phyloP scores from a whole-genome alignment of 805 yeast species.

The Sporopachydermia lactativora region DNA sequence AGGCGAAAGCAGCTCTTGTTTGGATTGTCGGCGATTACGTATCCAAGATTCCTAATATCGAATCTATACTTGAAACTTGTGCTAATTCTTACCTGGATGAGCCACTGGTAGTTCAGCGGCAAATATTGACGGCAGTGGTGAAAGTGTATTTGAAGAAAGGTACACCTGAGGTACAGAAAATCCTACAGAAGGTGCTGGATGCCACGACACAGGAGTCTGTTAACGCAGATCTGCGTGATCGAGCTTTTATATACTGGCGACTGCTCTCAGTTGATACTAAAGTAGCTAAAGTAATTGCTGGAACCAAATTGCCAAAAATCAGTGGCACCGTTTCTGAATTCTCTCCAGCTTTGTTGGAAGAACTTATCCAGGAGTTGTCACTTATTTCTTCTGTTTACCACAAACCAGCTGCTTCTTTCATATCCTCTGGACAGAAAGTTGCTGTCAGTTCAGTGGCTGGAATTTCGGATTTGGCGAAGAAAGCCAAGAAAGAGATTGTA shows the following conservation, averaged over 20 bases:
- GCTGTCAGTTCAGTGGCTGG: conserved; percentile 32
- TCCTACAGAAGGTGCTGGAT: conserved; percentile 29
- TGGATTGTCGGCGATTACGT: conserved; percentile 79
- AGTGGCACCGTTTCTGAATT: conserved; percentile 59
- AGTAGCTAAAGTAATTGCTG: conserved; percentile 47
- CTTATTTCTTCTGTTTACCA: conserved; percentile 83
- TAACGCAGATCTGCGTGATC: conserved; percentile 76
- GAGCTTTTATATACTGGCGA: conserved; percentile 82
- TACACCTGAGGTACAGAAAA: conserved; percentile 39
- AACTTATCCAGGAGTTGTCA: conserved; percentile 60
- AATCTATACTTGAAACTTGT: conserved; percentile 27
- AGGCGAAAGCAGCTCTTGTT: conserved; percentile 60
- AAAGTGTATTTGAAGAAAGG: conserved; percentile 47
- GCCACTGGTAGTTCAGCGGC: conserved; percentile 57
- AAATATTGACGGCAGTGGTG: conserved; percentile 59
- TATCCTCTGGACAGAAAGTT: conserved; percentile 28
- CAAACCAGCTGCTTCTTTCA: conserved; percentile 59
- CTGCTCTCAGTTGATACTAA: conserved; percentile 68
- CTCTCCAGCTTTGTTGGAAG: conserved; percentile 52
- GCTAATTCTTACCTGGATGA: conserved; percentile 42
- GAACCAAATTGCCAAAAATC: conserved; percentile 55
- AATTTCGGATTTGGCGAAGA: conserved; percentile 61
- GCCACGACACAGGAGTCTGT: conserved; percentile 59
- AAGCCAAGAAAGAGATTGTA: conserved; percentile 66
- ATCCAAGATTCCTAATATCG: conserved; percentile 28